Evolutionary conservation across 2,329 filamentous ascomycete species (phyloP).

Genomic region (Beauveria asiatica): DNA sequence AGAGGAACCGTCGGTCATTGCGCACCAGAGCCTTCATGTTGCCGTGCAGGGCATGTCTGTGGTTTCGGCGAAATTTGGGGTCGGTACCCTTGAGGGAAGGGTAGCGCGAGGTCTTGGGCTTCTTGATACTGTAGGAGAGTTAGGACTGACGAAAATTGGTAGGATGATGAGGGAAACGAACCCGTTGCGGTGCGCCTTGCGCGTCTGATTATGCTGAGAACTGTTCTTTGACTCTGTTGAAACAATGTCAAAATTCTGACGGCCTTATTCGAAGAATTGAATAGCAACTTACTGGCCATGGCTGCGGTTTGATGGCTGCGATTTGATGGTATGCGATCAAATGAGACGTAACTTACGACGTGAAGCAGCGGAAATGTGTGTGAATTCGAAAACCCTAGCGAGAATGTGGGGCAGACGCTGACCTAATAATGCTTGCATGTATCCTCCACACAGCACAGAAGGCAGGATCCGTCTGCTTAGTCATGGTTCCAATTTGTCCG

Average conservation of each 20-base stretch:
- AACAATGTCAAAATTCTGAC: not conserved
- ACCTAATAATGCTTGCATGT: conserved; percentile 14
- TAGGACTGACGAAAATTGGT: conserved; percentile 15
- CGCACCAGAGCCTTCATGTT: conserved; percentile 95
- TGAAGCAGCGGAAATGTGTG: conserved; percentile 18
- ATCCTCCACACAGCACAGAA: no score
- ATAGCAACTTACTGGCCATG: conserved; percentile 31
- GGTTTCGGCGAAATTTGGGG: conserved; percentile 99
- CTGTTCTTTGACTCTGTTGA: conserved; percentile 96
- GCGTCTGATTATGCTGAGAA: conserved; percentile 96
- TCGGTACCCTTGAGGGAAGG: conserved; percentile 97
- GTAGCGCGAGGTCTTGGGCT: conserved; percentile 98
- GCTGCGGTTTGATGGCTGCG: conserved; percentile 28
- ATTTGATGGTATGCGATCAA: conserved; percentile 16
- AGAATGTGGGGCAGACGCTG: conserved; percentile 18
- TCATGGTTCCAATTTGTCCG: no score
- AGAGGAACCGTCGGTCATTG: conserved; percentile 30
- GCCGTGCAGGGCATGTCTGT: conserved; percentile 98
- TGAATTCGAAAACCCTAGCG: conserved; percentile 13
- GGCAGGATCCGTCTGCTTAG: no score
- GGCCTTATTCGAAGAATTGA: not conserved
- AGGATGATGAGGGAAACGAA: conserved; percentile 40
- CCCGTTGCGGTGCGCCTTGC: conserved; percentile 99
- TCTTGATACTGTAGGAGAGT: conserved; percentile 75
- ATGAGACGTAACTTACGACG: conserved; percentile 12